These are phyloP conservation scores for Thymus mandschuricus DNA, from an alignment of 257 asterid species.

Conservation along the genomic window DNA sequence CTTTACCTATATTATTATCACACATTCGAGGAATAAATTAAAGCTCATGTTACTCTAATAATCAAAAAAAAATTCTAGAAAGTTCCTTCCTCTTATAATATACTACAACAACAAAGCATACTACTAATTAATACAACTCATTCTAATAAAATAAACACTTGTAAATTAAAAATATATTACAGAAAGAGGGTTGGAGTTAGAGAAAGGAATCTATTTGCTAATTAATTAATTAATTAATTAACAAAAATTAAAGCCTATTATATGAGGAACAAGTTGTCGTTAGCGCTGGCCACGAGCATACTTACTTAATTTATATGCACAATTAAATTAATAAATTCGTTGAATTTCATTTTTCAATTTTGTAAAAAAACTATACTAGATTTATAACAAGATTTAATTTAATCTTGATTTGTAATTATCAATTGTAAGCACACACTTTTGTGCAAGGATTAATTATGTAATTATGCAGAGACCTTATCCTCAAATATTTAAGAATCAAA, in stretches of 20 bases:
- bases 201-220: conserved; percentile 39
- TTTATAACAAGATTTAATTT: neutral
- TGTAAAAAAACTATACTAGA: conserved; percentile 1
- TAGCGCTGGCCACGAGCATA: conserved; percentile 31
- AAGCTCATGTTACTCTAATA: conserved; percentile 8
- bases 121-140: conserved; percentile 32
- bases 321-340: neutral
- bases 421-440: conserved; percentile 27
- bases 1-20: neutral
- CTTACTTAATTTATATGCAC: neutral
- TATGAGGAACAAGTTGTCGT: conserved; percentile 30
- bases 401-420: neutral
- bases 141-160: conserved; percentile 15
- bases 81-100: neutral
- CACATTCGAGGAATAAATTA: conserved; percentile 2
- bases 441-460: conserved; percentile 14
- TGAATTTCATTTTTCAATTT: neutral
- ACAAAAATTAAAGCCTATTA: conserved; percentile 19
- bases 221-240: conserved; percentile 6
- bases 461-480: conserved; percentile 14
- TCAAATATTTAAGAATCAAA: conserved; percentile 21
- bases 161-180: conserved; percentile 22
- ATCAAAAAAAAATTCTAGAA: neutral
- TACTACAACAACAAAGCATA: neutral
- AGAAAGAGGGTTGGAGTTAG: conserved; percentile 36